Base-by-base conservation (phyloP, 1,284 basidiomycete genomes). In the Ganoderma sp. region DNA sequence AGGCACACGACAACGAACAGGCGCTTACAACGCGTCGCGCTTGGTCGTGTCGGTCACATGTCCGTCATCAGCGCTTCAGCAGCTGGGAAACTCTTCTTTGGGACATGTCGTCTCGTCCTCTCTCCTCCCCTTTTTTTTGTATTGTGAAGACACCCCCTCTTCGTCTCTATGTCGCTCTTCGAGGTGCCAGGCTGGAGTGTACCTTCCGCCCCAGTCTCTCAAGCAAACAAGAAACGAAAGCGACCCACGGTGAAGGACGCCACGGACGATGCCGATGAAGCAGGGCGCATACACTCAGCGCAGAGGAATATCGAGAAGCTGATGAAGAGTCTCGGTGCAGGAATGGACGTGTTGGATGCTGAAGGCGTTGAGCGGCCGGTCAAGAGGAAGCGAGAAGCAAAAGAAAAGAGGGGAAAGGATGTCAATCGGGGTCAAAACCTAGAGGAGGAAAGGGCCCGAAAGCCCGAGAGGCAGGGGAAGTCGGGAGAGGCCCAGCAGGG, bases 291-390 rank as follows among this genome's bases (percentile, higher is more conserved):
- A 42, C 81, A 82, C 66, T 74, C 81, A 17, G 86, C 88, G 14
- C 84, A 88, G 72, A 81, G 87, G 75, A 95, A 95, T 77, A 78
- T 96, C 59, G 92, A 95, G 75, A 95, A 90, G 78, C 82, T 97
- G 59, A 86, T 96, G 80, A 84, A 84, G 67, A 87, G 85, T 73
- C 81, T 95, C 60, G 84, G 81, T 66, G 78, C 75, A 57, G 75
- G 71, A 56, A 73, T 73, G 34, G 67, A 25, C 32, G 65, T 61
- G 3, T 37, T 69, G n/a, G 67, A 70, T 10, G 67, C 17, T 2
- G 71, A 66, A 2, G 61, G 39, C 5, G 39, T 37, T 2, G 62
- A 2, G 8, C 45, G 8, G 1, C 43, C 64, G 12, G 39, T 2
- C 42, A 74, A 74, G 72, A 72, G 70, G 65, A 75, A 72, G 64